phyloP scores from a whole-genome alignment of 2,329 filamentous ascomycete species.

The Pleurostoma richardsiae region DNA sequence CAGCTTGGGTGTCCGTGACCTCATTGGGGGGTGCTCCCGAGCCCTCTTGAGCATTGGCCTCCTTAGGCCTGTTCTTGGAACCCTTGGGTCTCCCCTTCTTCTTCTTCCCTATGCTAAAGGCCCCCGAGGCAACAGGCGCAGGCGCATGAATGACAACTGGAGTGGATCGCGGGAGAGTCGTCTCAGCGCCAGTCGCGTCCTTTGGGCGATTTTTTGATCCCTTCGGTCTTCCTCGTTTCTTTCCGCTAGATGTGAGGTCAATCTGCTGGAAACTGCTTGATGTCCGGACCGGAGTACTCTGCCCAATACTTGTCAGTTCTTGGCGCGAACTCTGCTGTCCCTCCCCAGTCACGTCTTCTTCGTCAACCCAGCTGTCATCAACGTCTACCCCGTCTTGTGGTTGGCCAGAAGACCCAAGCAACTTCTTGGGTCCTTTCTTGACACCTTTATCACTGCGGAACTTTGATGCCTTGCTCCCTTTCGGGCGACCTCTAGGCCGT shows the following conservation, averaged over 20 bases:
- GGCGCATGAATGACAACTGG: background rate
- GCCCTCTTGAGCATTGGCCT: constrained; percentile 3
- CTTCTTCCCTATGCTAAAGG: constrained; percentile 10
- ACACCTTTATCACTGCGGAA: constrained; percentile 43
- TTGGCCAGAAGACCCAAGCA: constrained; percentile 5
- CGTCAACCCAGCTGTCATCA: constrained; percentile 40
- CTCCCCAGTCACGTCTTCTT: constrained; percentile 30
- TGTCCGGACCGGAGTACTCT: constrained; percentile 10
- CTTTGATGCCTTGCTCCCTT: constrained; percentile 49
- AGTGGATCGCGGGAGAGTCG: too few relatives aligned
- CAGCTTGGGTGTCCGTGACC: too few relatives aligned
- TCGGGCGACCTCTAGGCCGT: constrained; percentile 48
- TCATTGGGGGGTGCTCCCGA: background rate
- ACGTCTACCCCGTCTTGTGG: constrained; percentile 8
- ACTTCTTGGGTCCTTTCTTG: constrained; percentile 35
- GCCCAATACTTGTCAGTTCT: constrained; percentile 4
- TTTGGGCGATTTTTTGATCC: constrained; percentile 47
- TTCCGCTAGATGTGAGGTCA: constrained; percentile 18
- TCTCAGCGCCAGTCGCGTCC: constrained; percentile 10
- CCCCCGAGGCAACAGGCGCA: constrained; percentile 4
- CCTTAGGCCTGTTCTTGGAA: constrained; percentile 36
- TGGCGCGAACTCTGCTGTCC: constrained; percentile 8
- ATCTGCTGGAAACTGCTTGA: constrained; percentile 2
- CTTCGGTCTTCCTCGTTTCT: constrained; percentile 43
- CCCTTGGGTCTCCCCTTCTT: constrained; percentile 37